These are phyloP conservation scores for Xanthoconium purpureum DNA, from an alignment of 768 basidiomycete genomes.

Conservation along the genomic window DNA sequence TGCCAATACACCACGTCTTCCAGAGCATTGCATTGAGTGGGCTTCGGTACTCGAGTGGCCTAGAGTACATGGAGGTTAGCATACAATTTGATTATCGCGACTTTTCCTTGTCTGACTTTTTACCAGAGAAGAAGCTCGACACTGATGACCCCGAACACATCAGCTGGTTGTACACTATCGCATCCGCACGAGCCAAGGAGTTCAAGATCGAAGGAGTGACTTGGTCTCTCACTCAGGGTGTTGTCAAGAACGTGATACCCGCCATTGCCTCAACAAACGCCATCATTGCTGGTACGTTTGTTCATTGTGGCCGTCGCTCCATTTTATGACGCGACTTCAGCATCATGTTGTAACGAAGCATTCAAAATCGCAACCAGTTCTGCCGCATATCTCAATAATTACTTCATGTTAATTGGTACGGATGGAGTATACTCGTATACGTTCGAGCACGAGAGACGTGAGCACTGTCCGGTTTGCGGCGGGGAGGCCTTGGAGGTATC, in stretches of 20 bases:
- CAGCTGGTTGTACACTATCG: constrained; percentile 83
- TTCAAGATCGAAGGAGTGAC: constrained; percentile 99
- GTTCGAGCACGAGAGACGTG: constrained; percentile 89
- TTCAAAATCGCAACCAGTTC: constrained; percentile 98
- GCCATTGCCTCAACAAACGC: constrained; percentile 99
- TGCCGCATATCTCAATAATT: constrained; percentile 93
- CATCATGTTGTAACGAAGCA: constrained; percentile 97
- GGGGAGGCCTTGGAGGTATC: constrained; percentile 78
- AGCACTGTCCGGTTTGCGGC: constrained; percentile 96
- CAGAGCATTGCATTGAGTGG: constrained; percentile 99
- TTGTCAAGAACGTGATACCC: constrained; percentile 99
- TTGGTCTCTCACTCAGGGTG: constrained; percentile 96
- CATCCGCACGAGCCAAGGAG: constrained; percentile 79
- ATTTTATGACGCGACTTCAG: constrained; percentile 36
- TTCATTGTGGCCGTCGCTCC: background rate
- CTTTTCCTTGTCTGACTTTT: constrained; percentile 1
- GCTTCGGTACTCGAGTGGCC: constrained; percentile 99
- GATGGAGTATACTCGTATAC: constrained; percentile 97
- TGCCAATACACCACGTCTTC: constrained; percentile 95
- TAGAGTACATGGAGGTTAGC: constrained; percentile 78
- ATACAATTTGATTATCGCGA: background rate
- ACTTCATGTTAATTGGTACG: constrained; percentile 97
- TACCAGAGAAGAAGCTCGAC: constrained; percentile 84
- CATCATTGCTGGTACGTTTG: constrained; percentile 80
- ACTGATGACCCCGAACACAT: constrained; percentile 98